phyloP scores from a whole-genome alignment of 2,329 filamentous ascomycete species.

The Alternaria postmessia region DNA sequence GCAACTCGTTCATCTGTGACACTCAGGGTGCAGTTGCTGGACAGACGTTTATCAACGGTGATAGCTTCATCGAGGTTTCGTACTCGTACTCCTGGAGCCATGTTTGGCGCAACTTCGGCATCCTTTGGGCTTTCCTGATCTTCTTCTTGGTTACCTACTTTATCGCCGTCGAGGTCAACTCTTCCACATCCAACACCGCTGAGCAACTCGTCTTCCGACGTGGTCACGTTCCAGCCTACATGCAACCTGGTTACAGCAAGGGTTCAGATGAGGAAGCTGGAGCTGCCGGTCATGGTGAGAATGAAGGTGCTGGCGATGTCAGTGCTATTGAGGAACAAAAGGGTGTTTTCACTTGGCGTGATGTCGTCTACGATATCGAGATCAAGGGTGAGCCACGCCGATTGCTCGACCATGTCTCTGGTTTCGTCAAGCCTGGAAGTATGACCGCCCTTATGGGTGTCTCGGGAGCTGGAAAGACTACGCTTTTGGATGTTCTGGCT shows the following conservation, averaged over 20 bases:
- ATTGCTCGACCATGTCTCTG: slow-evolving; percentile 63
- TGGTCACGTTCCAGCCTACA: slow-evolving; percentile 54
- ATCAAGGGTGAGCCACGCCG: slow-evolving; percentile 57
- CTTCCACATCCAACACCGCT: slow-evolving; percentile 67
- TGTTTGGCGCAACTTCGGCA: slow-evolving; percentile 67
- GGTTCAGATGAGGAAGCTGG: slow-evolving; percentile 48
- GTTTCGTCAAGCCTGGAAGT: slow-evolving; percentile 64
- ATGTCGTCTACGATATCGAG: slow-evolving; percentile 47
- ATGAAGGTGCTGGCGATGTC: slow-evolving; percentile 48
- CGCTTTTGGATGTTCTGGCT: slow-evolving; percentile 48
- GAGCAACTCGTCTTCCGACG: slow-evolving; percentile 72
- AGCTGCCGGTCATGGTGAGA: slow-evolving; percentile 35
- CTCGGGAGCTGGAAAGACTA: slow-evolving; percentile 51
- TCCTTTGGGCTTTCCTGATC: slow-evolving; percentile 69
- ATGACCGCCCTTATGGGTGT: slow-evolving; percentile 53
- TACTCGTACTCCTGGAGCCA: slow-evolving; percentile 53
- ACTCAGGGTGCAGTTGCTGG: slow-evolving; percentile 51
- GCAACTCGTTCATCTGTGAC: slow-evolving; percentile 49
- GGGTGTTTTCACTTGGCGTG: slow-evolving; percentile 52
- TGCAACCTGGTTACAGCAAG: slow-evolving; percentile 44
- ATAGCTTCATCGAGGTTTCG: slow-evolving; percentile 43
- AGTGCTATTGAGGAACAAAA: slow-evolving; percentile 52
- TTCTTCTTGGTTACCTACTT: slow-evolving; percentile 72
- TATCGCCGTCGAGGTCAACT: slow-evolving; percentile 70
- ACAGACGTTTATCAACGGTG: slow-evolving; percentile 49